Base-by-base conservation (phyloP, 805 yeast species). In the Saccharomycopsis capsularis region DNA sequence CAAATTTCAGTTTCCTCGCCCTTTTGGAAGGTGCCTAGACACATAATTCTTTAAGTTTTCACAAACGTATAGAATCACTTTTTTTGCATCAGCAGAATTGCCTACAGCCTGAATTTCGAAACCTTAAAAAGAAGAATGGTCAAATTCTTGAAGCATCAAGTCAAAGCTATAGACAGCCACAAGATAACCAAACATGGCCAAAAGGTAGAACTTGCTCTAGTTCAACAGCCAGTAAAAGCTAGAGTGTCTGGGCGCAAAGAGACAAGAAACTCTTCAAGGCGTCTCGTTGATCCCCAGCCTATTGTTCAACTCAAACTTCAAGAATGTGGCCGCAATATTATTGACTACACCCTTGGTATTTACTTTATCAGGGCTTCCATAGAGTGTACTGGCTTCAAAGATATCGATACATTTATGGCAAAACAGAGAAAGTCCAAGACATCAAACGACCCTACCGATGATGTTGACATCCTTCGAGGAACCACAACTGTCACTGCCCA, bases 281-380 rank as follows among this genome's bases (percentile, higher is more conserved):
- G 56, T 40, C 38, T 54, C 22, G 56, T 54, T 21, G 56, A 54
- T 40, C 56, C 56, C 4, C 56, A 52, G 25, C 56, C 56, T 16
- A 53, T 54, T 7, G 48, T 54, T 18, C 50, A 54, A 29, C 49
- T 54, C 34, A 41, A 48, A 23, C 34, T 54, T 4, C 24, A 41
- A 16, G 19, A 47, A 23, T 39, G 21, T 11, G 15, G 21, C 25
- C 21, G 37, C 32, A 52, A 52, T 35, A 30, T 46, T 6, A 43
- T 52, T 15, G 55, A 52, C 25, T 53, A 52, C 30, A 34, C 44
- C 23, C 40, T 52, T 37, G 42, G 52, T 16, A 50, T 50, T 34
- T 52, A 50, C 34, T 52, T 52, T 27, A 44, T 52, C 16, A 48
- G 55, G 42, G 53, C 53, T 16, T 41, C 53, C 9, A 52, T 52